Base-by-base conservation (phyloP, 768 basidiomycete genomes). In the Asterophora parasitica region DNA sequence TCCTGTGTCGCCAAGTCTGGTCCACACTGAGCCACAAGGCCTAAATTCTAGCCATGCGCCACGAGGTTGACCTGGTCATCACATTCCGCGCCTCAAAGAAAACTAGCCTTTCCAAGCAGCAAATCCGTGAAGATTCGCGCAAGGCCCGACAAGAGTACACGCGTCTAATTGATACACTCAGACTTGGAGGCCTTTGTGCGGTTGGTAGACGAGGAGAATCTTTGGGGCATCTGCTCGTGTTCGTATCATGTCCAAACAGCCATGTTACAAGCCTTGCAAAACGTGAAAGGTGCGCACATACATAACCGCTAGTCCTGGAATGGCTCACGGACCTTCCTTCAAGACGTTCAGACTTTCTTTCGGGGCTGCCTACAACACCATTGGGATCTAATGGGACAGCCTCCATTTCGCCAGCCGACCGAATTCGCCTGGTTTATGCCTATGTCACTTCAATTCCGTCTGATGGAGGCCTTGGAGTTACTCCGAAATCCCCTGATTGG, bases 391-490 rank as follows among this genome's bases (percentile, higher is more conserved):
- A 68, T 3, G 66, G 76, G 0, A n/a, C n/a, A n/a, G n/a, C n/a
- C n/a, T n/a, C n/a, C n/a, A 65, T 88, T 23, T 79, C 79, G 0
- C 77, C 86, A 4, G 82, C 89, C 1, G 86, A 92, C 58, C 79
- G 85, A n/a, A 69, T 93, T 16, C 81, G 91, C n/a, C 77, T 92
- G 26, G 75, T 92, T 0, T 73, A 92, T 58, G 61, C 74, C 6
- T 85, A 83, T 61, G 71, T 93, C 50, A 81, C 89, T 2, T 79
- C 85, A 1, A 79, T 78, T 0, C 70, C 74, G 0, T 59, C 71
- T n/a, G 92, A 94, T 44, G 85, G 90, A 8, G 93, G 92, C 4
- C 77, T 95, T 1, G 92, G 89, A 1, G 81, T 97, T 40, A 79
- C 83, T 7, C 84, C 88, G 1, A 80, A 78, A 11, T 73, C 80